These are phyloP conservation scores for Cyclotella baltica DNA, from an alignment of 108 stramenopile genomes.

Conservation along the genomic window DNA sequence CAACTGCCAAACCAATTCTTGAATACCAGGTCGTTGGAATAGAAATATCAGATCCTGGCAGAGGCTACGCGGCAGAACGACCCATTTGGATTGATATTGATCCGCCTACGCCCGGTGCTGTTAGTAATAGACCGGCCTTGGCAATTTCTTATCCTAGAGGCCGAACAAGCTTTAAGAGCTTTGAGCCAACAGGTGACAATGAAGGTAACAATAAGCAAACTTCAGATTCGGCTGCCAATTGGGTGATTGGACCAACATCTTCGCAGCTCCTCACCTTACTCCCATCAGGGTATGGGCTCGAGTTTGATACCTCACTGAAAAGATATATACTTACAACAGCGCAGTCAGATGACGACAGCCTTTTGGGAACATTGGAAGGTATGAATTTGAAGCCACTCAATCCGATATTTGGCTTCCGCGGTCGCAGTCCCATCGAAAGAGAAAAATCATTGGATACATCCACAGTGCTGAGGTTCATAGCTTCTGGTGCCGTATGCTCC, in stretches of 20 bases:
- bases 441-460: conserved; percentile 67
- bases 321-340: conserved; percentile 60
- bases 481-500: conserved; percentile 76
- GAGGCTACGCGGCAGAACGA: conserved; percentile 84
- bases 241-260: conserved; percentile 50
- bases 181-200: neutral
- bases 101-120: conserved; percentile 66
- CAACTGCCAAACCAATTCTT: conserved; percentile 71
- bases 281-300: conserved; percentile 78
- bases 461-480: conserved; percentile 74
- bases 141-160: conserved; percentile 49
- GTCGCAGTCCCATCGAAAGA: conserved; percentile 87
- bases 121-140: conserved; percentile 17
- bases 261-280: conserved; percentile 73
- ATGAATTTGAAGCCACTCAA: conserved; percentile 59
- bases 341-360: conserved; percentile 34
- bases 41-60: conserved; percentile 69
- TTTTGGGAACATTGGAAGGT: conserved; percentile 38
- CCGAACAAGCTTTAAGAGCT: conserved; percentile 41
- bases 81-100: conserved; percentile 70
- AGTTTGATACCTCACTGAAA: conserved; percentile 59
- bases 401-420: conserved; percentile 83
- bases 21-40: conserved; percentile 77
- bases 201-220: neutral
- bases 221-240: conserved; percentile 25